These are phyloP conservation scores for Leccinum subrobustum DNA, from an alignment of 1,284 basidiomycete species.

Conservation along the genomic window DNA sequence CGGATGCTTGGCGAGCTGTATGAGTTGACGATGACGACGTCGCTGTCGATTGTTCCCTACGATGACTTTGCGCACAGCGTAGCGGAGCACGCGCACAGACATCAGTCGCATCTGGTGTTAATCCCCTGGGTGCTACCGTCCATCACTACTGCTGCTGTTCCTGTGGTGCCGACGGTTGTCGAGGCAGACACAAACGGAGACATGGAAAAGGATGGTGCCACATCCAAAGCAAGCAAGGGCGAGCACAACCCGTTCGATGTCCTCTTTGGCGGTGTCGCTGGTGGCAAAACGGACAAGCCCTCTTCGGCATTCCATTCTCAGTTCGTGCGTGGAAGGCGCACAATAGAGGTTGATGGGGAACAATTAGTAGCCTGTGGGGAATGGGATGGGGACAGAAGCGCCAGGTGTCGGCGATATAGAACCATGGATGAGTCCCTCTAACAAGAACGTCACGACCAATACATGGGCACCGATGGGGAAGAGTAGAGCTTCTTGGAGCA, in stretches of 20 bases:
- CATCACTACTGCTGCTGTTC: constrained; percentile 10
- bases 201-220: neutral
- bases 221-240: constrained; percentile 4
- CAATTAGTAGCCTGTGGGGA: neutral
- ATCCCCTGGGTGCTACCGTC: constrained; percentile 67
- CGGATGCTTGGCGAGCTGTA: constrained; percentile 81
- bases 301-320: constrained; percentile 64
- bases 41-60: constrained; percentile 64
- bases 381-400: constrained; percentile 29
- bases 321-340: constrained; percentile 73
- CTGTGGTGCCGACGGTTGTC: neutral
- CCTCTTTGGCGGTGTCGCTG: constrained; percentile 45
- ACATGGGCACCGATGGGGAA: neutral
- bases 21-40: constrained; percentile 63
- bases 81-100: constrained; percentile 61
- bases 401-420: constrained; percentile 50
- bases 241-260: constrained; percentile 59
- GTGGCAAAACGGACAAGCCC: constrained; percentile 25
- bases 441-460: neutral
- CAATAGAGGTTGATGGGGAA: neutral
- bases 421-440: constrained; percentile 22
- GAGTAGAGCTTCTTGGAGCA: constrained; percentile 1
- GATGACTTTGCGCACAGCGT: constrained; percentile 75
- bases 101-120: constrained; percentile 73
- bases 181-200: constrained; percentile 2